These are phyloP conservation scores for Prunus campanulata DNA, from an alignment of 306 rosid genomes.

Conservation along the genomic window DNA sequence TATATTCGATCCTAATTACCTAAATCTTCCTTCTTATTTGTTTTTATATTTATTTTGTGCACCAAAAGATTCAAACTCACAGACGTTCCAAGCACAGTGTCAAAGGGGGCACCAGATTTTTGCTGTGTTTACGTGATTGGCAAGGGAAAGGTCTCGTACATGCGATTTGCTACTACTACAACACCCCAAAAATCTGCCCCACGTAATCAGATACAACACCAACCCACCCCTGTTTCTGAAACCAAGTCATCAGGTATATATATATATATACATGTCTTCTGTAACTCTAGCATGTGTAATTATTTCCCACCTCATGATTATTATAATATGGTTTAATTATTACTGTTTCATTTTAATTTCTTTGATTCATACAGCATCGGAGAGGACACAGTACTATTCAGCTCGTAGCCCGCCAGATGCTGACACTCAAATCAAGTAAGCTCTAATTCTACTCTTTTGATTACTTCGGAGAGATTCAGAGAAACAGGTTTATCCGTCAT, in stretches of 20 bases:
- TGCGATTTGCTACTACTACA: conserved; percentile 42
- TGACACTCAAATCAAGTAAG: conserved; percentile 46
- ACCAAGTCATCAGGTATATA: background rate
- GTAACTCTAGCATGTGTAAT: too few species aligned
- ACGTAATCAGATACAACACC: conserved; percentile 19
- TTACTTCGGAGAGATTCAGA: too few species aligned
- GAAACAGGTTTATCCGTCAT: background rate
- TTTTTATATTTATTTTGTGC: background rate
- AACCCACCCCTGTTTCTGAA: conserved; percentile 8
- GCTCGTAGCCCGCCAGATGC: background rate
- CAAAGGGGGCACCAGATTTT: conserved; percentile 68
- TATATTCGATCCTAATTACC: too few species aligned
- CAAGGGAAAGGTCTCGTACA: conserved; percentile 54
- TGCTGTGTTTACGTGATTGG: conserved; percentile 75
- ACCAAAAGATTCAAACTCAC: conserved; percentile 59
- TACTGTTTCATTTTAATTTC: background rate
- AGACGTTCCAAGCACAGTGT: conserved; percentile 59
- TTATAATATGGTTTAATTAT: background rate
- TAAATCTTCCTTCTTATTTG: too few species aligned
- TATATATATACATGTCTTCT: background rate
- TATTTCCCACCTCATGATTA: background rate
- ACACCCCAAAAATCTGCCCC: conserved; percentile 15
- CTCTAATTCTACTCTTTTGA: background rate
- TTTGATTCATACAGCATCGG: conserved; percentile 28
- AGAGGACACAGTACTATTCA: conserved; percentile 11